Evolutionary conservation across 352 stramenopile genomes (phyloP), one percentile per base, ranked within the genome.

Genomic region (Pseudoperonospora humuli): DNA sequence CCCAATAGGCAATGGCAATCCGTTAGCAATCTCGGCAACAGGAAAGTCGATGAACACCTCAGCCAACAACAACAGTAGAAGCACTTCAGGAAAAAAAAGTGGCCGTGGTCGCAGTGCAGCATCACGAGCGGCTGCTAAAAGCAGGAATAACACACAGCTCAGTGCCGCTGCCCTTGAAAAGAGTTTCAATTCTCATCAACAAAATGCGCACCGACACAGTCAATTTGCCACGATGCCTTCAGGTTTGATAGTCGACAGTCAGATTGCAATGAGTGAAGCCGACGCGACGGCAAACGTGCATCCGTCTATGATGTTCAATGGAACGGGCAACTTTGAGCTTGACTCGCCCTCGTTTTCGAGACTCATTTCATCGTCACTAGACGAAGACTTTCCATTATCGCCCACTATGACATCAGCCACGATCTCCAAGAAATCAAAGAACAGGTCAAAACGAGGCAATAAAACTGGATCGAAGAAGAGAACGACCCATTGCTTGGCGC

Each of bases 321-420:
- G 76, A 27, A 44, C 84, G 0, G 66, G 61, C 10, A 78, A 60
- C 50, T 85, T 85, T 37, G 72, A 87, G 43, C 65, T 85, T n/a
- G 70, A 85, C 29, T 85, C 75, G 7, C 75, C 71, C 4, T 73
- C 61, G 7, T 84, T 84, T 45, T 79, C 68, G 37, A 57, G 61
- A 2, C 48, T 85, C 15, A 67, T 76, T 25, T 58, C 57, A 11
- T 58, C 57, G 2, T 62, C 56, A 8, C 40, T 65, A 1, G 51
- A 62, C 21, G 37, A 34, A 2, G 51, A 62, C 9, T 58, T 51
- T 10, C 27, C 42, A 6, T 32, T 61, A 37, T 17, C 41, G 21
- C 21, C 53, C 47, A 29, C n/a, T n/a, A n/a, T n/a, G n/a, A n/a
- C n/a, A n/a, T n/a, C 15, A n/a, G 26, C 33, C 10, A 44, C n/a